Percentiles rank a stretch among this genome's conserved stretches.
phyloP scores from a whole-genome alignment of 164 flowering plant species.

The Paratinospora sagittata region DNA sequence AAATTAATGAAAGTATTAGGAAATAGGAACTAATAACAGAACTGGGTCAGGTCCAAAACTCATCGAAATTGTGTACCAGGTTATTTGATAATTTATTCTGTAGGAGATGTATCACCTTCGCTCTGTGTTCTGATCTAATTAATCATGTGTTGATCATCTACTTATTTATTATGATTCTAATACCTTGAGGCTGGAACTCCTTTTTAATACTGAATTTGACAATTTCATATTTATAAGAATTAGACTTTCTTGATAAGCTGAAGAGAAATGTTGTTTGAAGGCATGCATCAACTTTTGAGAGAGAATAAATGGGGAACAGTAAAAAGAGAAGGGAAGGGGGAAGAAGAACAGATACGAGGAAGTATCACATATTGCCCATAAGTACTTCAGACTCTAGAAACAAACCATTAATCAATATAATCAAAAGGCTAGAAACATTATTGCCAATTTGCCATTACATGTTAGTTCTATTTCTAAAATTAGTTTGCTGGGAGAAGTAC shows the following conservation, averaged over 20 bases:
- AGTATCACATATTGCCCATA: no score
- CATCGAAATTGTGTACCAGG: background rate
- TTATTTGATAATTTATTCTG: background rate
- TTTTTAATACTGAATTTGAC: background rate
- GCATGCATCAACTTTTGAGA: background rate
- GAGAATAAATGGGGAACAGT: no score
- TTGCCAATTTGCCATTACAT: no score
- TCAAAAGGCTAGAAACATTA: no score
- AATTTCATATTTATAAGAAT: background rate
- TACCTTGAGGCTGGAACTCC: background rate
- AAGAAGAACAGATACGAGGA: no score
- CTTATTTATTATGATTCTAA: background rate
- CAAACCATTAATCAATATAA: no score
- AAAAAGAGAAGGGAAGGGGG: no score
- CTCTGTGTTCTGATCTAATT: background rate
- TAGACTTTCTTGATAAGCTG: background rate
- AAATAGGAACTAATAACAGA: background rate
- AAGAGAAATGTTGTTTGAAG: background rate
- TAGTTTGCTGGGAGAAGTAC: no score
- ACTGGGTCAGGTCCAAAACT: background rate
- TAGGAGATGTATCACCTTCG: background rate
- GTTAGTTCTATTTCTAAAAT: no score
- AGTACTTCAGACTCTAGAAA: no score
- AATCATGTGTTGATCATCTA: background rate
- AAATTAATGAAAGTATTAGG: background rate